A percentile compares a stretch with the other conserved stretches of the same genome.
phyloP scores from a whole-genome alignment of 2,329 filamentous ascomycete species.

The Monosporascus sp. region DNA sequence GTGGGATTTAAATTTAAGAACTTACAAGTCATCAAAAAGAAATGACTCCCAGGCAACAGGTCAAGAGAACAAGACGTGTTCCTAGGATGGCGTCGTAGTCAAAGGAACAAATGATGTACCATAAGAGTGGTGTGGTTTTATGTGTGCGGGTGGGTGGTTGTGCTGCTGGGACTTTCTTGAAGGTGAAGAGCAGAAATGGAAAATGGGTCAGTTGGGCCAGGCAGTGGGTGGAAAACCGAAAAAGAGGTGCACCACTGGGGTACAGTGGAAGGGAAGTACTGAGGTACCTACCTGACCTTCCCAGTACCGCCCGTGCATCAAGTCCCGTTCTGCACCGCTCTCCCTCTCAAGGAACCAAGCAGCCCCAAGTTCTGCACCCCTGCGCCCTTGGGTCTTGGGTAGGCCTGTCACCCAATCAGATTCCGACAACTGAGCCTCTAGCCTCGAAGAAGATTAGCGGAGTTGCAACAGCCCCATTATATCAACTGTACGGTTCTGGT shows the following conservation, averaged over 20 bases:
- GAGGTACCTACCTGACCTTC: neutral
- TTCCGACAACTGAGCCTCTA: neutral
- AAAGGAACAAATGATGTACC: constrained; percentile 6
- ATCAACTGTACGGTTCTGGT: neutral
- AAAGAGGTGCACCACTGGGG: neutral
- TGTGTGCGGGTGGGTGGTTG: neutral
- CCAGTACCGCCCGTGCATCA: too few species aligned
- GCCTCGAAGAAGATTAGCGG: neutral
- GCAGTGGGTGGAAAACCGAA: neutral
- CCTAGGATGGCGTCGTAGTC: constrained; percentile 14
- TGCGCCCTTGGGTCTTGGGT: neutral
- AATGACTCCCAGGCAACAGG: constrained; percentile 11
- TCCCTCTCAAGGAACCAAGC: neutral
- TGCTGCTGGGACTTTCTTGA: constrained; percentile 1
- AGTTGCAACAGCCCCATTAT: neutral
- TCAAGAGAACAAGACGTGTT: constrained; percentile 9
- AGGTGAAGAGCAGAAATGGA: neutral
- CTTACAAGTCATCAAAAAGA: constrained; percentile 31
- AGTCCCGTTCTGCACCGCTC: neutral
- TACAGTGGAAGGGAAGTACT: neutral
- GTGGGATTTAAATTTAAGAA: constrained; percentile 15
- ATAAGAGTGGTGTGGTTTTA: constrained; percentile 17
- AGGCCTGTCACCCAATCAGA: neutral
- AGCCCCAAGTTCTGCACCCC: neutral
- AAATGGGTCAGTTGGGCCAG: neutral